A percentile compares a stretch with the other conserved stretches of the same genome.
Conservation (phyloP, 352 stramenopile species). For the Pilasporangium apinafurcum region DNA sequence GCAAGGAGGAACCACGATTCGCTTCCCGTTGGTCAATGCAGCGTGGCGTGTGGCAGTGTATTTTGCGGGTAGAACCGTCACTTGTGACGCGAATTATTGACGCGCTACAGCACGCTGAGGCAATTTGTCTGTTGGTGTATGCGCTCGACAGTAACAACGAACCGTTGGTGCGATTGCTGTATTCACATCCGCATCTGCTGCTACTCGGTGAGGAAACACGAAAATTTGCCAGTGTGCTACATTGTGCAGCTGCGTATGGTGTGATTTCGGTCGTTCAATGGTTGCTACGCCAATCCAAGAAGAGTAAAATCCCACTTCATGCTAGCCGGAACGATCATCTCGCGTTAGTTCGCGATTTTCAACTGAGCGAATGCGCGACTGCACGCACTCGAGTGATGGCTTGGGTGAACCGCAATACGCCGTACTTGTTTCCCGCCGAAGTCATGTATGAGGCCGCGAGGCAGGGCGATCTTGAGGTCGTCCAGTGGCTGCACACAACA, state of each 20-base stretch:
- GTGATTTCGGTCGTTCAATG: slow-evolving; percentile 18
- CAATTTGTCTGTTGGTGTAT: slow-evolving; percentile 22
- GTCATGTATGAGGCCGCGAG: slow-evolving; percentile 34
- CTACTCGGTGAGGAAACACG: slow-evolving; percentile 15
- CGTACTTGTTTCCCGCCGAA: slow-evolving; percentile 22
- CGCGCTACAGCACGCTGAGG: slow-evolving; percentile 17
- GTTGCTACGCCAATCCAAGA: slow-evolving; percentile 17
- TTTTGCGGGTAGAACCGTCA: too few species aligned
- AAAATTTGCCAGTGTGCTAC: slow-evolving; percentile 20
- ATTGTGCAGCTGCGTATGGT: slow-evolving; percentile 25
- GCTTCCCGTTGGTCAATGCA: too few species aligned
- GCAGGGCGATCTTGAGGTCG: slow-evolving; percentile 24
- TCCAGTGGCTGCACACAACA: slow-evolving; percentile 32
- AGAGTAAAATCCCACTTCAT: too few species aligned
- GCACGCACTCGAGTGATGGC: slow-evolving; percentile 8
- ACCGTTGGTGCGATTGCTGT: slow-evolving; percentile 18
- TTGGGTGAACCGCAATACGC: slow-evolving; percentile 22
- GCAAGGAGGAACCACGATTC: too few species aligned
- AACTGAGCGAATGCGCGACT: not conserved
- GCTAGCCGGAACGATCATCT: too few species aligned
- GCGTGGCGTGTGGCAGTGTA: too few species aligned
- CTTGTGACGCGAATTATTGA: slow-evolving; percentile 11
- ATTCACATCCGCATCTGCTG: slow-evolving; percentile 17
- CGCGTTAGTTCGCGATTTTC: not conserved
- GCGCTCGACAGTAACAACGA: slow-evolving; percentile 19